Conservation (phyloP, 1,139 yeast genomes). For the Nakaseomyces delphensis region DNA sequence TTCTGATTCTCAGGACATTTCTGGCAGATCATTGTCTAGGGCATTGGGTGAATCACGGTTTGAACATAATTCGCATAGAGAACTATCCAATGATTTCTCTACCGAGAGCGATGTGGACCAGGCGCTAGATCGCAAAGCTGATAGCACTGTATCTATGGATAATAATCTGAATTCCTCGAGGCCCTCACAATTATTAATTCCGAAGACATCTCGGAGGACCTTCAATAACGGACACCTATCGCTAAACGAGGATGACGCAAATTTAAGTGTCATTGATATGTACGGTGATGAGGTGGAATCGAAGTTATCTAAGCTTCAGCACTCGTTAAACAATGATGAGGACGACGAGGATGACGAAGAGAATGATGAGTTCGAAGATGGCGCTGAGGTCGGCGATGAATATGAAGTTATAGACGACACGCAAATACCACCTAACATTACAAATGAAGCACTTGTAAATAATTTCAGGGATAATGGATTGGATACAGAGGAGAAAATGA, state of each 20-base stretch:
- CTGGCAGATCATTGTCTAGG: slow-evolving; percentile 2
- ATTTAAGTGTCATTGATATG: slow-evolving; percentile 24
- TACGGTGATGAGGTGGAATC: slow-evolving; percentile 23
- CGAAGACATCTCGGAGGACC: slow-evolving; percentile 4
- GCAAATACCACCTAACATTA: background rate
- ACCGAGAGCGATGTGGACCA: background rate
- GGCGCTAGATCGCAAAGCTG: background rate
- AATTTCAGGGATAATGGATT: slow-evolving; percentile 18
- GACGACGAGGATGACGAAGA: slow-evolving; percentile 6
- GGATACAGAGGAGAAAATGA: slow-evolving; percentile 1
- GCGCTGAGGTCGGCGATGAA: too few species aligned
- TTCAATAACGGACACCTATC: slow-evolving; percentile 2
- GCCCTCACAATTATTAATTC: background rate
- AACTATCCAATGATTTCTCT: slow-evolving; percentile 1
- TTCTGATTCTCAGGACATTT: background rate
- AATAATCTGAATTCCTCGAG: background rate
- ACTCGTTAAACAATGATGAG: slow-evolving; percentile 9
- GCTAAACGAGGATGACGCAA: slow-evolving; percentile 8
- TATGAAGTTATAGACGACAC: slow-evolving; percentile 1
- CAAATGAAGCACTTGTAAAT: slow-evolving; percentile 1
- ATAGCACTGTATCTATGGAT: background rate
- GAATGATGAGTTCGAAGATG: background rate
- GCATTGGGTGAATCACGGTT: slow-evolving; percentile 5
- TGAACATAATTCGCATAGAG: slow-evolving; percentile 2
- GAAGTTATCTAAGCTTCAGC: slow-evolving; percentile 6